Conservation (phyloP, 345 rosid species). For the Boechera divaricarpa region DNA sequence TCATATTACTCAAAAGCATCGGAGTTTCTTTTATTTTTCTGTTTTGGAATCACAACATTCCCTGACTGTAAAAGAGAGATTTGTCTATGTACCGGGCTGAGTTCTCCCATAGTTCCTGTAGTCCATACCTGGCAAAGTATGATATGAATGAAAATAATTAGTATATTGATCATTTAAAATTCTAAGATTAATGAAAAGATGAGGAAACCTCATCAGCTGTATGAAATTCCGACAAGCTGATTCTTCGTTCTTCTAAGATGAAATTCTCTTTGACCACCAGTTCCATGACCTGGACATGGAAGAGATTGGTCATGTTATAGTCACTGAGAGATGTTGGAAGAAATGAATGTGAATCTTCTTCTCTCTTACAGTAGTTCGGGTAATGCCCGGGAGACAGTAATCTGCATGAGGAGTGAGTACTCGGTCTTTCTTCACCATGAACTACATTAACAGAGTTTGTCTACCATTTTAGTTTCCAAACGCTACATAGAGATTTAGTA, state of each 20-base stretch:
- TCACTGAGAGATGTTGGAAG: background rate
- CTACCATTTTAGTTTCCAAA: background rate
- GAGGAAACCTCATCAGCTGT: constrained; percentile 79
- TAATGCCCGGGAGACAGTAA: constrained; percentile 94
- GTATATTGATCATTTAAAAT: background rate
- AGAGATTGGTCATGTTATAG: background rate
- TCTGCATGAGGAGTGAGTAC: constrained; percentile 90
- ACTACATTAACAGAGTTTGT: constrained; percentile 47
- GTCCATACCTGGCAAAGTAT: constrained; percentile 70
- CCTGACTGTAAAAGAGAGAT: background rate
- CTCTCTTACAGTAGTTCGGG: constrained; percentile 75
- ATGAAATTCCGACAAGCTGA: constrained; percentile 88
- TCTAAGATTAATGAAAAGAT: background rate
- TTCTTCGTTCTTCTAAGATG: constrained; percentile 71
- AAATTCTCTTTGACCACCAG: constrained; percentile 70
- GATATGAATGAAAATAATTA: background rate
- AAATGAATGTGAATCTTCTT: constrained; percentile 20
- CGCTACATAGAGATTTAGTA: background rate
- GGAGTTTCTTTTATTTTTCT: background rate
- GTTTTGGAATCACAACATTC: background rate
- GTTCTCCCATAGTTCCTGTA: constrained; percentile 96
- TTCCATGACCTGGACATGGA: constrained; percentile 68
- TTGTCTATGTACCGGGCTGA: constrained; percentile 64
- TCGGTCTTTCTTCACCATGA: constrained; percentile 83
- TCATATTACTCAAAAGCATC: background rate